These are phyloP conservation scores for Phytophthora macrochlamydospora DNA, from an alignment of 352 stramenopile genomes.

Conservation along the genomic window DNA sequence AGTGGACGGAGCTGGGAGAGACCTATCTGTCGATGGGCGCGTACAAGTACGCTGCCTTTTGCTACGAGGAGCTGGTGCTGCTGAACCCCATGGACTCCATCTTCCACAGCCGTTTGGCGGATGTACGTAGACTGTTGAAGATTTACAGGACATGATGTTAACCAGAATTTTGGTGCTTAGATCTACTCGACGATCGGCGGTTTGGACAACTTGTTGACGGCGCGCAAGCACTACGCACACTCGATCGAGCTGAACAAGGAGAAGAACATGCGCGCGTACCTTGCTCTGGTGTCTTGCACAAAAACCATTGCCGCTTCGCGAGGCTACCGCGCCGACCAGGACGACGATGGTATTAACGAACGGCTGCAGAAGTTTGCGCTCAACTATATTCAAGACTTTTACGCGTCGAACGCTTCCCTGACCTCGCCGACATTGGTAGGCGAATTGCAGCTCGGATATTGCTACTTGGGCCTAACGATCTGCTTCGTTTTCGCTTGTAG, in stretches of 20 bases:
- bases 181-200: conserved; percentile 72
- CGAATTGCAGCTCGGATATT: conserved; percentile 1
- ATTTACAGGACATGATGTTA: not conserved
- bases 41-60: conserved; percentile 70
- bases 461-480: not conserved
- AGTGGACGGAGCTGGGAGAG: conserved; percentile 73
- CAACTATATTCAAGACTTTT: conserved; percentile 44
- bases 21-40: conserved; percentile 56
- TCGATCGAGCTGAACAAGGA: conserved; percentile 72
- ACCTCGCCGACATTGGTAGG: conserved; percentile 52
- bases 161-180: conserved; percentile 11
- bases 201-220: conserved; percentile 58
- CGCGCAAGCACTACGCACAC: conserved; percentile 75
- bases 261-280: conserved; percentile 57
- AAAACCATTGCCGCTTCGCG: conserved; percentile 55
- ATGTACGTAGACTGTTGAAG: conserved; percentile 41
- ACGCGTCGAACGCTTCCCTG: conserved; percentile 40
- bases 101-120: conserved; percentile 62
- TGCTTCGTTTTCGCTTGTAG: not conserved
- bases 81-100: conserved; percentile 74
- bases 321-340: conserved; percentile 46
- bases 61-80: conserved; percentile 77
- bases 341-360: conserved; percentile 63
- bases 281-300: conserved; percentile 59
- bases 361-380: conserved; percentile 61